These are phyloP conservation scores for Setaria italica DNA, from an alignment of 202 grass and related monocot species.

Conservation along the genomic window DNA sequence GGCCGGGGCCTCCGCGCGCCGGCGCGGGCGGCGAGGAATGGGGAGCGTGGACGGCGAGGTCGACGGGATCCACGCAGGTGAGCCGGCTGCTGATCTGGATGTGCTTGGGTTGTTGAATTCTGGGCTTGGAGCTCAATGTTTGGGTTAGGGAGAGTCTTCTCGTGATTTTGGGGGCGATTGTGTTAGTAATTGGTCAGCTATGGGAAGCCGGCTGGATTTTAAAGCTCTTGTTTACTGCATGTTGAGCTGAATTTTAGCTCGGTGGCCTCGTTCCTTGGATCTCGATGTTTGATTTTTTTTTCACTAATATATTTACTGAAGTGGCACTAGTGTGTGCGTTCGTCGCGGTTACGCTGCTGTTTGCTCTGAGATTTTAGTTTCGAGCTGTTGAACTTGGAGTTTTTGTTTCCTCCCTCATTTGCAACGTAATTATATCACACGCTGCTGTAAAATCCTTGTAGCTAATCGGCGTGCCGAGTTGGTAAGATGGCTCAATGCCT, in stretches of 20 bases:
- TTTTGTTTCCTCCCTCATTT: conserved; percentile 3
- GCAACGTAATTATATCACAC: background rate
- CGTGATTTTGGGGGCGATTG: background rate
- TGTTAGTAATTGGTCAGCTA: background rate
- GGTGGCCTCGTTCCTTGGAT: background rate
- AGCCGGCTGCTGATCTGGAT: conserved; percentile 31
- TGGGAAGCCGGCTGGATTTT: conserved; percentile 4
- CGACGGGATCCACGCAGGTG: conserved; percentile 63
- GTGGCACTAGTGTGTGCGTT: background rate
- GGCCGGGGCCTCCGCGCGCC: conserved; percentile 3
- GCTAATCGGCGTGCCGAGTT: conserved; percentile 57
- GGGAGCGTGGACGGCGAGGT: conserved; percentile 69
- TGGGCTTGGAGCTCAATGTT: conserved; percentile 12
- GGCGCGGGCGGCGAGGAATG: conserved; percentile 51
- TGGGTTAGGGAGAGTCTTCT: background rate
- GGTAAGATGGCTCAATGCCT: conserved; percentile 69
- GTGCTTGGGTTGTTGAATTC: background rate
- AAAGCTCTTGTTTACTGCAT: conserved; percentile 7
- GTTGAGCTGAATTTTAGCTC: background rate
- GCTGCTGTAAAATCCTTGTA: conserved; percentile 39
- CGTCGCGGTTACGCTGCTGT: background rate
- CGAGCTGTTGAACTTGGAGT: background rate
- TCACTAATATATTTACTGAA: background rate
- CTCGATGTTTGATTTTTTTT: background rate
- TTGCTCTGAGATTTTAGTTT: conserved; percentile 25